These are phyloP conservation scores for Verticillium albo-atrum DNA, from an alignment of 2,329 filamentous ascomycete genomes.

Conservation along the genomic window DNA sequence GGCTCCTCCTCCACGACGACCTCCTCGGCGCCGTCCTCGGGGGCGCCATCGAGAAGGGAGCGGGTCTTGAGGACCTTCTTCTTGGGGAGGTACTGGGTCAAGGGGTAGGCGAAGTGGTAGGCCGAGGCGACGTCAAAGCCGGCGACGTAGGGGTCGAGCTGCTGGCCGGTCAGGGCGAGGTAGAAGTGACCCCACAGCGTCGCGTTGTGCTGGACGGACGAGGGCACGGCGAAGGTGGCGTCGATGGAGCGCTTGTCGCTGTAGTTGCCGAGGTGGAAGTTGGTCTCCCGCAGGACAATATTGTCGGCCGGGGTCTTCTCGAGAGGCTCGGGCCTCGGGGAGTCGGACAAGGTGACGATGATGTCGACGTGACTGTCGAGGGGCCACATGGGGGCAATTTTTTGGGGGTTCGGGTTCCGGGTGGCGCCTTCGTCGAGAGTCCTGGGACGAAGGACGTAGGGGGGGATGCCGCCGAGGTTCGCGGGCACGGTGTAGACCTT, in stretches of 20 bases:
- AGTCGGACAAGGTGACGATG: constrained; percentile 76
- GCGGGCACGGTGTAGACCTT: constrained; percentile 47
- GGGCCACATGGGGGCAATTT: constrained; percentile 84
- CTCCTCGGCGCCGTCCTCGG: constrained; percentile 47
- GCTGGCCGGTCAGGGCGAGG: constrained; percentile 69
- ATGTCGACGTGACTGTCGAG: constrained; percentile 76
- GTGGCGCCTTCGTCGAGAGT: constrained; percentile 55
- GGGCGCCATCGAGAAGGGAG: constrained; percentile 66
- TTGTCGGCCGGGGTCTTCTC: constrained; percentile 60
- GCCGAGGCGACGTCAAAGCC: constrained; percentile 72
- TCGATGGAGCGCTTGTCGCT: constrained; percentile 74
- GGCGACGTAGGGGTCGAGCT: constrained; percentile 68
- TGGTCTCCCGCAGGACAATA: constrained; percentile 73
- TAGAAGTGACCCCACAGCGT: constrained; percentile 96
- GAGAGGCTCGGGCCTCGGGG: constrained; percentile 64
- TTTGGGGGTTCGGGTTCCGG: constrained; percentile 62
- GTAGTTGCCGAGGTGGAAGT: constrained; percentile 74
- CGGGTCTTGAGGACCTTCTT: constrained; percentile 87
- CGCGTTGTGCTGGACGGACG: constrained; percentile 80
- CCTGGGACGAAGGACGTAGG: constrained; percentile 61
- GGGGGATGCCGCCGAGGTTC: constrained; percentile 54
- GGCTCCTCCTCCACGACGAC: constrained; percentile 48
- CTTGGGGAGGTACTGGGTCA: constrained; percentile 87
- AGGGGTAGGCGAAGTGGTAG: constrained; percentile 76
- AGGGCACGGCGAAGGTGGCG: constrained; percentile 72